Base-by-base conservation (phyloP, 1,139 yeast species). In the Yamadazyma triangularis region DNA sequence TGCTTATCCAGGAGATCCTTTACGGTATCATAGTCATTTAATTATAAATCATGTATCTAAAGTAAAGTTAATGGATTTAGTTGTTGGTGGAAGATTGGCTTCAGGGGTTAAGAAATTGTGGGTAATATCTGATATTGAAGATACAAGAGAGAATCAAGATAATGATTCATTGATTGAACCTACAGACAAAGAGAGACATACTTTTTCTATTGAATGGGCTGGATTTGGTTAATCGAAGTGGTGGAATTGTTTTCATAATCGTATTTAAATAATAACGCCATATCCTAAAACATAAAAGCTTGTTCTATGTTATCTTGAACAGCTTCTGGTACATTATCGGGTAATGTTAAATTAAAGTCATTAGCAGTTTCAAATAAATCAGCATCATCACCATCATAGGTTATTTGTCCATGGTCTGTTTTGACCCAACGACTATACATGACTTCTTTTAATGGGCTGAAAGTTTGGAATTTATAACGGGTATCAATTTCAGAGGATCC, bases 1-100 rank as follows among this genome's bases (percentile, higher is more conserved):
- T 31, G 88, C 91, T 2, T 91, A 91, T 45, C 97, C 97, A 0
- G 97, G 96, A 0, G 98, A 91, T 51, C 95, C 97, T 2, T 60
- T 91, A 35, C 58, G 94, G 30, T 91, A 77, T 49, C 98, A 91
- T 55, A 84, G 96, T 2, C 96, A 89, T 53, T 70, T 80, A 39
- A 79, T 86, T 6, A 84, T 86, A 2, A 76, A 77, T 32, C 70
- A 79, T 1, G 50, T 63, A 3, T 72, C 65, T 19, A 66, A 68
- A 28, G 49, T 66, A 39, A 61, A 70, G 23, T 62, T 84, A 31
- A 47, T 72, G 34, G 79, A 77, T 33, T 53, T 88, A 19, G 77
- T 87, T 1, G 79, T 82, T 15, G 88, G 95, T 15, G 96, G 97
- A 0, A 65, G 98, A 41, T 59, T 91, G 33, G 96, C 96, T 1